phyloP scores from a whole-genome alignment of 805 yeast species.

The Spathaspora gorwiae region DNA sequence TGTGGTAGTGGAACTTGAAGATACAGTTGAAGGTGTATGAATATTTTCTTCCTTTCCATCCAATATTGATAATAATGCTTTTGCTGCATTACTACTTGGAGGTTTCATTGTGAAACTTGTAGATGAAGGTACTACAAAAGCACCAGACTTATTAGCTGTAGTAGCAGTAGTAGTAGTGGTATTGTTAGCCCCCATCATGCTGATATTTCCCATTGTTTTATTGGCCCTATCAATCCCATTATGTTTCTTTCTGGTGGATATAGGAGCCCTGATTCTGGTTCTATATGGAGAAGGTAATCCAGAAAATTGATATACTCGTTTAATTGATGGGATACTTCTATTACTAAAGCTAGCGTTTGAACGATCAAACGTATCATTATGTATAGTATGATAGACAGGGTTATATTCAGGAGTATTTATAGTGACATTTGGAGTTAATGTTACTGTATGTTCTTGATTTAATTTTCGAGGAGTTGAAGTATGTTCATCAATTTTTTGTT shows the following conservation, averaged over 20 bases:
- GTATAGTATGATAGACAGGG: slow-evolving; percentile 32
- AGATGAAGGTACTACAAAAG: background rate
- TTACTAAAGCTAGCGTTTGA: slow-evolving; percentile 7
- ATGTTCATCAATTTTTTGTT: background rate
- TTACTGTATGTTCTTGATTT: slow-evolving; percentile 2
- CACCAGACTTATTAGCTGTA: background rate
- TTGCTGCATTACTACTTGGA: slow-evolving; percentile 29
- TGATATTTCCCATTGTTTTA: background rate
- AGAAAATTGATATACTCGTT: slow-evolving; percentile 42
- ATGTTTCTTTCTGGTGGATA: slow-evolving; percentile 8
- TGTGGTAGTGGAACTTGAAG: background rate
- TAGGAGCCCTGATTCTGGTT: slow-evolving; percentile 35
- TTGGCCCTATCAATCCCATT: background rate
- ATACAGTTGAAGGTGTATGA: slow-evolving; percentile 5
- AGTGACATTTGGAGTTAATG: slow-evolving; percentile 10
- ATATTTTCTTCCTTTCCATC: slow-evolving; percentile 18
- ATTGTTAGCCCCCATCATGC: background rate
- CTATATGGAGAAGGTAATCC: slow-evolving; percentile 43
- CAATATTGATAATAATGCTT: slow-evolving; percentile 32
- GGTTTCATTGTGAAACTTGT: slow-evolving; percentile 8
- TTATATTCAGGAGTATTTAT: slow-evolving; percentile 33
- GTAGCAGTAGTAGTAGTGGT: background rate
- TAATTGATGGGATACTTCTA: slow-evolving; percentile 28
- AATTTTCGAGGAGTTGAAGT: slow-evolving; percentile 25
- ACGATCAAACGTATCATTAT: slow-evolving; percentile 15